Evolutionary conservation across 768 basidiomycete genomes (phyloP), one percentile per base, ranked within the genome.

Genomic region (Boletus vinaceobasis): DNA sequence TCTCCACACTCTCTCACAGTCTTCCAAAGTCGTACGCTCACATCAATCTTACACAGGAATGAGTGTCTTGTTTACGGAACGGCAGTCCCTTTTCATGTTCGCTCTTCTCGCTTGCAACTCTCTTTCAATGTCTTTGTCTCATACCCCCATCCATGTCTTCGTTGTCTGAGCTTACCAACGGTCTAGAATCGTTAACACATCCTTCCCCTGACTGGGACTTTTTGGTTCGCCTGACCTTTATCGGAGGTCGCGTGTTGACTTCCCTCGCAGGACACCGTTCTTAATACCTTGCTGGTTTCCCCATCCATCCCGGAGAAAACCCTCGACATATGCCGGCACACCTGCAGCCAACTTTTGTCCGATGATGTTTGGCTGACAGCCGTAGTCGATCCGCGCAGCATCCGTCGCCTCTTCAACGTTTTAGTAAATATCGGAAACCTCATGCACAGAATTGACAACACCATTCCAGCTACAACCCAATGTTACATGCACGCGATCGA

Each of bases 401-500:
- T 72, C 4, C 77, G 75, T 50, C 74, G 77, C 7, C 62, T 80
- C 7, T 78, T 79, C 60, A 76, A 76, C 60, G 70, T 79, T 38
- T 65, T 78, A 42, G 74, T 76, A 53, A 76, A 73, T 19, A 70
- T 69, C 40, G 75, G 73, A 21, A 77, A 73, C 27, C 65, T 72
- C 52, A 64, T 66, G 60, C 71, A 68, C 32, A 67, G 54, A 50
- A 61, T 58, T 56, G 63, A 69, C 57, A 59, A 55, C 38, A 63
- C 58, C 43, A 63, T 66, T 48, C 63, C 66, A 19, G 55, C 62
- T 29, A 73, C 73, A 37, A 62, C 73, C 5, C 57, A 61, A 29
- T 72, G 78, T 47, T 75, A 78, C 55, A 65, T 76, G 46, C 67
- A 72, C 40, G 76, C 74, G 13, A 64, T 81, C 44, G 79, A 81